phyloP scores from a whole-genome alignment of 805 yeast genomes.

The Wickerhamiella cacticola region DNA sequence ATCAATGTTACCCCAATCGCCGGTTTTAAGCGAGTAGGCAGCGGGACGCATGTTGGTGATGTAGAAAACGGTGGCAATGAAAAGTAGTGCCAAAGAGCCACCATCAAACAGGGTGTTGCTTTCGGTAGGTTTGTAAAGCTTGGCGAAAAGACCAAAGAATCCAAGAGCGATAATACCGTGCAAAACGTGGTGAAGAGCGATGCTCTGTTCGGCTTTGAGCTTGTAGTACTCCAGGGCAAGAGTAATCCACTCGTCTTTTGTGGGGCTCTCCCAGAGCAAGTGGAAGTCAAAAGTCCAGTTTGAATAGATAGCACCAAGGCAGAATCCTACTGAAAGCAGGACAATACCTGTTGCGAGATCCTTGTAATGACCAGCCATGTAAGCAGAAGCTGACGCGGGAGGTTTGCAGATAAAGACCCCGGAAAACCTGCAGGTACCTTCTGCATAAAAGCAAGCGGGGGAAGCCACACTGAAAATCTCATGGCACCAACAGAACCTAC shows the following conservation, averaged over 20 bases:
- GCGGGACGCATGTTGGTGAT: constrained; percentile 81
- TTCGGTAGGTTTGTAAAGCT: constrained; percentile 76
- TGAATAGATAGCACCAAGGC: constrained; percentile 64
- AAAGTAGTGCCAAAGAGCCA: constrained; percentile 62
- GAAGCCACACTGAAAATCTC: not conserved
- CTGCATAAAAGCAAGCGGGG: not conserved
- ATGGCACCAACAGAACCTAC: too few species aligned
- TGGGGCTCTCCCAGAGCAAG: constrained; percentile 53
- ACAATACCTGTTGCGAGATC: constrained; percentile 20
- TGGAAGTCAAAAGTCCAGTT: constrained; percentile 73
- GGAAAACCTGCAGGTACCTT: constrained; percentile 3
- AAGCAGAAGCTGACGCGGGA: not conserved
- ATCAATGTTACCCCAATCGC: constrained; percentile 91
- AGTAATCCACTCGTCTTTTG: constrained; percentile 43
- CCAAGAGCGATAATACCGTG: constrained; percentile 56
- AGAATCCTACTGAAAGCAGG: constrained; percentile 48
- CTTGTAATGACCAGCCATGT: constrained; percentile 16
- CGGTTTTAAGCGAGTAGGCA: constrained; percentile 49
- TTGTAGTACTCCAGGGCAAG: constrained; percentile 62
- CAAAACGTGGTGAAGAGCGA: constrained; percentile 44
- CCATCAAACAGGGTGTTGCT: constrained; percentile 84
- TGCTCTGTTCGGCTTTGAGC: constrained; percentile 57
- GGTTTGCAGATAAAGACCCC: not conserved
- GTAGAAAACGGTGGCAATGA: constrained; percentile 65
- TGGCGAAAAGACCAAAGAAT: constrained; percentile 56